phyloP scores from a whole-genome alignment of 768 basidiomycete species.

The Tephrocybe sp. region DNA sequence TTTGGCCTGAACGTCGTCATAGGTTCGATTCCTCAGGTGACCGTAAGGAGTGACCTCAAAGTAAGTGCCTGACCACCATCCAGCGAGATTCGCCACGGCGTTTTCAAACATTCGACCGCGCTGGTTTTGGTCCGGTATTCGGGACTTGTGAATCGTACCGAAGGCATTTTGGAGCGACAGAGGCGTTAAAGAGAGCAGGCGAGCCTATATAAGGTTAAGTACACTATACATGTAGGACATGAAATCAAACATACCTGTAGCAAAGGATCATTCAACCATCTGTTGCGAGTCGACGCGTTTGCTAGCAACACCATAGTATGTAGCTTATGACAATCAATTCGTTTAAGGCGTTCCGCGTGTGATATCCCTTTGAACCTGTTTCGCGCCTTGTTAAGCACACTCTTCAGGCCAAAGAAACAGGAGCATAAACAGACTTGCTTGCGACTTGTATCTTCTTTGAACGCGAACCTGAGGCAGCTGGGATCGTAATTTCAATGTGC shows the following conservation, averaged over 20 bases:
- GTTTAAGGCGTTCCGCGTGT: conserved; percentile 65
- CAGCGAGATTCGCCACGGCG: conserved; percentile 66
- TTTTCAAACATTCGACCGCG: conserved; percentile 88
- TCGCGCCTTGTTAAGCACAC: conserved; percentile 16
- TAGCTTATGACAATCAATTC: conserved; percentile 84
- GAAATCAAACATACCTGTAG: conserved; percentile 64
- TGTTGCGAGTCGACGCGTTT: conserved; percentile 73
- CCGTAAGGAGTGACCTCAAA: conserved; percentile 61
- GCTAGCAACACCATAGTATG: conserved; percentile 82
- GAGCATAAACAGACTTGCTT: conserved; percentile 42
- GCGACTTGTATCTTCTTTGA: conserved; percentile 29
- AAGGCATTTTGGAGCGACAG: conserved; percentile 79
- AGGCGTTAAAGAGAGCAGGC: conserved; percentile 85
- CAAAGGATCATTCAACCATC: conserved; percentile 78
- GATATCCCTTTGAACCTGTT: conserved; percentile 47
- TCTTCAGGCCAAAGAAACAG: not conserved
- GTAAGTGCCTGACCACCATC: conserved; percentile 83
- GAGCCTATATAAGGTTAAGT: conserved; percentile 53
- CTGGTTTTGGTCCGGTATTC: conserved; percentile 73
- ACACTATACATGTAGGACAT: not conserved
- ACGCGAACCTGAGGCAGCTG: conserved; percentile 25
- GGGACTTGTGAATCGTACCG: conserved; percentile 74
- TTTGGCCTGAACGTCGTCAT: conserved; percentile 62
- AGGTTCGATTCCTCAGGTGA: conserved; percentile 74
- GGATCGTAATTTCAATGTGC: conserved; percentile 71